Base-by-base conservation (phyloP, 352 stramenopile genomes). In the Globisporangium radiosum region DNA sequence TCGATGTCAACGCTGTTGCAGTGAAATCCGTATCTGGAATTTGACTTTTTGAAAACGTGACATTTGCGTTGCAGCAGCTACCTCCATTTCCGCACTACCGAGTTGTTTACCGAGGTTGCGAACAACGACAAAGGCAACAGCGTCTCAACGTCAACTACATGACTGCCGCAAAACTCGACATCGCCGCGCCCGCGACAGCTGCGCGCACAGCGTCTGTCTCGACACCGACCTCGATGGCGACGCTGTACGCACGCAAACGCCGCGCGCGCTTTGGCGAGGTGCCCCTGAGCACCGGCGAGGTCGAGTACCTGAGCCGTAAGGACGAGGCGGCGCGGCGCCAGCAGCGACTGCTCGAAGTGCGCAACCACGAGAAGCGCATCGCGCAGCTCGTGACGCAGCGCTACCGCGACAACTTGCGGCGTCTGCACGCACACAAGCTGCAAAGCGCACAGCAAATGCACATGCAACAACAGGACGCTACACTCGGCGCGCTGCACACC, bases 361-460 rank as follows among this genome's bases (percentile, higher is more conserved):
- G 82, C 25, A 70, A 78, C 25, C 67, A 82, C 19, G 82, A 92
- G 61, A 77, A 76, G 33, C 74, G 69, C 44, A 57, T 85, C 1
- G 74, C 82, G 48, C 79, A 87, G 63, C 65, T 86, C 39, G 77
- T 92, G 62, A 92, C 82, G 39, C 68, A 76, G 59, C 76, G 80
- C 5, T 92, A 92, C 60, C 79, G 78, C 45, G 69, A 83, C 10
- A 90, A 90, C 60, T 58, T 90, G 52, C 68, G 68, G 2, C 63
- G 65, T 19, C 59, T 92, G 58, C 82, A 82, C 55, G 45, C 60
- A 19, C 49, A 61, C 13, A 78, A 81, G 56, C 65, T 71, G 19
- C 59, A 62, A 13, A 44, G 55, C n/a, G 59, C 57, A 5, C 68
- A 76, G 13, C 66, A 58, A 2, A 56, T 73, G 19, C 62, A 77